Percentiles rank a stretch among this genome's conserved stretches.
These are phyloP conservation scores for Bonia amplexicaulis DNA, from an alignment of 176 grass and related monocot genomes.

Conservation along the genomic window DNA sequence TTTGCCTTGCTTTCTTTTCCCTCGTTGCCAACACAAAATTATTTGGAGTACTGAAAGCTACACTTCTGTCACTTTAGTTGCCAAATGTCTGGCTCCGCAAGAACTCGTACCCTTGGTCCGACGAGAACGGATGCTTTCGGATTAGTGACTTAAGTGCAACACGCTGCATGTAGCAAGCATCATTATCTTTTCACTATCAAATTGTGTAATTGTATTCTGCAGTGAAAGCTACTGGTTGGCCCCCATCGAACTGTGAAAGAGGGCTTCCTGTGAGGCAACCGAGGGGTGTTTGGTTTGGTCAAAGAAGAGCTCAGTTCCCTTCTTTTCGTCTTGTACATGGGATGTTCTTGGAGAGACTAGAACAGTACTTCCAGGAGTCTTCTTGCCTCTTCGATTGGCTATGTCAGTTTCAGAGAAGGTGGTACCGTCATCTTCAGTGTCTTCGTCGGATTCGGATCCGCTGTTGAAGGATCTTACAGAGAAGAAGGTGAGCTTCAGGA, in stretches of 20 bases:
- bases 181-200: not conserved
- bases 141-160: not conserved
- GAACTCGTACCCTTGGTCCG: conserved; percentile 8
- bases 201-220: conserved; percentile 8
- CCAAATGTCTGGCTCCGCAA: conserved; percentile 18
- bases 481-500: conserved; percentile 85
- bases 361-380: not conserved
- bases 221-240: conserved; percentile 32
- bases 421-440: conserved; percentile 24
- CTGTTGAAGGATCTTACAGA: conserved; percentile 81
- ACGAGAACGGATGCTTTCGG: not conserved
- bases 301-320: conserved; percentile 20
- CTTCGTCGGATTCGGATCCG: conserved; percentile 56
- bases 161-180: not conserved
- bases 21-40: not conserved
- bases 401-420: conserved; percentile 43
- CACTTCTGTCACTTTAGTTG: conserved; percentile 9
- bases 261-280: not conserved
- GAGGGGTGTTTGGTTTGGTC: conserved; percentile 30
- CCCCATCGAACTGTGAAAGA: conserved; percentile 16
- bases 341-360: conserved; percentile 12
- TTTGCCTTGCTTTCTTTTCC: not conserved
- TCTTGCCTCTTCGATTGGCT: not conserved
- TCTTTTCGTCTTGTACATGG: conserved; percentile 9
- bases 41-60: conserved; percentile 23